Evolutionary conservation across 2,329 filamentous ascomycete genomes (phyloP).

Genomic region (Ascochyta pisi): DNA sequence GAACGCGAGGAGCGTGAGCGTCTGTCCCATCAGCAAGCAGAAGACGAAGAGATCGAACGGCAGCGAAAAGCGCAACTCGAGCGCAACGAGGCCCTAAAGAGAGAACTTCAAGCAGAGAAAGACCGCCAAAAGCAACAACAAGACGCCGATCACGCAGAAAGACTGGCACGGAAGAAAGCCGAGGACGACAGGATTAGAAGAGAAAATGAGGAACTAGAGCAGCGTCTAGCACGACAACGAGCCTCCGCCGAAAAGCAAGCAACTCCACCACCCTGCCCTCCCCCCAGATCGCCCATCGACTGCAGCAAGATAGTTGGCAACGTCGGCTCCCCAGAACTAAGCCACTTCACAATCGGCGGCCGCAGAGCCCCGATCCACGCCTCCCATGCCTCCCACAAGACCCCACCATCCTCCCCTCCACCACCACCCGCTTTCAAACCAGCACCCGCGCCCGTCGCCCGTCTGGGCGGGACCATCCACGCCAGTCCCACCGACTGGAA

Average conservation of each 20-base stretch:
- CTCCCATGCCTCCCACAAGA: constrained; percentile 25
- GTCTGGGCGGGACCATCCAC: constrained; percentile 18
- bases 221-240: background rate
- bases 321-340: constrained; percentile 25
- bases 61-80: background rate
- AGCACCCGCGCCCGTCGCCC: constrained; percentile 23
- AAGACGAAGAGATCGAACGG: background rate
- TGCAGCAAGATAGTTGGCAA: constrained; percentile 19
- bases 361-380: constrained; percentile 32
- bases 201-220: background rate
- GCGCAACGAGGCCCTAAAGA: background rate
- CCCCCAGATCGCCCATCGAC: constrained; percentile 18
- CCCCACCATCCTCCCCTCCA: constrained; percentile 3
- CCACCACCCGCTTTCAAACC: constrained; percentile 15
- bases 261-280: background rate
- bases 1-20: background rate
- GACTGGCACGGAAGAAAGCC: background rate
- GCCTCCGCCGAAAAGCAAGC: background rate
- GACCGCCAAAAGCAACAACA: background rate
- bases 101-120: background rate
- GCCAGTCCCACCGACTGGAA: constrained; percentile 7
- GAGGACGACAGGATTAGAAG: background rate
- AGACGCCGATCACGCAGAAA: background rate
- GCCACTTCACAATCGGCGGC: constrained; percentile 29
- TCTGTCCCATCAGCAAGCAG: background rate